Evolutionary conservation across 2,329 filamentous ascomycete genomes (phyloP), one percentile per base, ranked within the genome.

Genomic region (Diaporthe australafricana): DNA sequence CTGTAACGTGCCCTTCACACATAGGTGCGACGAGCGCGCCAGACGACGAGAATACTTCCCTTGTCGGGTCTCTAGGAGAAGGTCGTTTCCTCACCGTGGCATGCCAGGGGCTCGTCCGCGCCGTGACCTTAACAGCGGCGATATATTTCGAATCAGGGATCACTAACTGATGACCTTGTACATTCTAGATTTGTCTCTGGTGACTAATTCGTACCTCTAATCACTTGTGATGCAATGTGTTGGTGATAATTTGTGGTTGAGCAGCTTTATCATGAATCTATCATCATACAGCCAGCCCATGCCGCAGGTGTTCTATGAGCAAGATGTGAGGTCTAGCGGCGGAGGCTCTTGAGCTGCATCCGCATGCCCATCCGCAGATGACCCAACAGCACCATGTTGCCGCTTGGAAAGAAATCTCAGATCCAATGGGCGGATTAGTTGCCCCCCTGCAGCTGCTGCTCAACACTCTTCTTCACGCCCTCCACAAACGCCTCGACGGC

Each of bases 401-500:
- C 38, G 30, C 35, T 25, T 55, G 11, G 14, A 4, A 17, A 30
- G n/a, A 50, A 20, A 22, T 8, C 22, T n/a, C 5, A 35, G 47
- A 22, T 16, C 27, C 60, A 30, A 27, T 8, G 20, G 42, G 35
- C 30, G n/a, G 16, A 42, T 50, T 66, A 78, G 75, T 81, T 77
- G 77, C 87, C 82, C 71, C 92, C 88, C 83, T 35, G 32, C 32
- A 5, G 32, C 32, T 35, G 32, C 9, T 35, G 32, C 32, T 93
- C 88, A 0, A 95, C 92, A 7, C 90, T 91, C 83, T 90, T 92
- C 87, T 93, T 96, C 60, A 98, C 91, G 3, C 96, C 96, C 70
- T 97, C 90, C 27, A 99, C 88, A 82, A 99, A 99, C 4, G 93
- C 94, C 84, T 97, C 92, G 1, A 99, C 91, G 16, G 96, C 96